Conservation (phyloP, 2,329 filamentous ascomycete species). For the Esteya vermicola region DNA sequence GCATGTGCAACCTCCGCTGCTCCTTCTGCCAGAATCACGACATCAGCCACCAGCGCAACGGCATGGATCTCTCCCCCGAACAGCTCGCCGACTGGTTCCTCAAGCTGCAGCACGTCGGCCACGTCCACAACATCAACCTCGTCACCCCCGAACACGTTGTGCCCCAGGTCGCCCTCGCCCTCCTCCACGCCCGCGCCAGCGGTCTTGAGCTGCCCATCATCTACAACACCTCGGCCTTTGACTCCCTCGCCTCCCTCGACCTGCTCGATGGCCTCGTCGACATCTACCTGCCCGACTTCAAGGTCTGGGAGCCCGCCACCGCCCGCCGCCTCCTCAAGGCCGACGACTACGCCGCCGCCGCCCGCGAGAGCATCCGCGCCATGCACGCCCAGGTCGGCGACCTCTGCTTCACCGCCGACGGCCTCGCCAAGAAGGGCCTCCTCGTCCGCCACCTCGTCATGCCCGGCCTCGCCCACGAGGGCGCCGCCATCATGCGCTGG, state of each 20-base stretch:
- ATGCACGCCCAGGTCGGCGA: constrained; percentile 78
- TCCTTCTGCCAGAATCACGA: constrained; percentile 73
- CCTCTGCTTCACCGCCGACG: constrained; percentile 67
- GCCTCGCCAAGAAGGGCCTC: constrained; percentile 64
- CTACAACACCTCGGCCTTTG: constrained; percentile 76
- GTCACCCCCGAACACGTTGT: constrained; percentile 80
- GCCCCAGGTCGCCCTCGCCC: constrained; percentile 65
- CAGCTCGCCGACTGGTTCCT: constrained; percentile 67
- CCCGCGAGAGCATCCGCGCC: constrained; percentile 61
- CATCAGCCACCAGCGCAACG: constrained; percentile 69
- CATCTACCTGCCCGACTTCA: constrained; percentile 82
- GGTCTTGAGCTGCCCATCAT: constrained; percentile 62
- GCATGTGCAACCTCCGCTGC: constrained; percentile 52
- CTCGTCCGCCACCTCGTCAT: constrained; percentile 72
- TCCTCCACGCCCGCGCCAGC: constrained; percentile 56
- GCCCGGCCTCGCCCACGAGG: constrained; percentile 66
- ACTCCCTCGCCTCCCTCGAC: constrained; percentile 56
- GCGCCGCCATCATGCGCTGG: constrained; percentile 60
- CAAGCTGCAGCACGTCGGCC: constrained; percentile 66
- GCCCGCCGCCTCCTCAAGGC: constrained; percentile 63
- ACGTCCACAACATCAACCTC: constrained; percentile 81
- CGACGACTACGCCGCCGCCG: constrained; percentile 57
- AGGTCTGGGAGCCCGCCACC: constrained; percentile 56
- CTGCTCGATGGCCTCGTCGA: constrained; percentile 69
- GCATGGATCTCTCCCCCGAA: constrained; percentile 65